Evolutionary conservation across 768 basidiomycete species (phyloP), one percentile per base, ranked within the genome.

Genomic region (Sistotremastrum niveocremeum): DNA sequence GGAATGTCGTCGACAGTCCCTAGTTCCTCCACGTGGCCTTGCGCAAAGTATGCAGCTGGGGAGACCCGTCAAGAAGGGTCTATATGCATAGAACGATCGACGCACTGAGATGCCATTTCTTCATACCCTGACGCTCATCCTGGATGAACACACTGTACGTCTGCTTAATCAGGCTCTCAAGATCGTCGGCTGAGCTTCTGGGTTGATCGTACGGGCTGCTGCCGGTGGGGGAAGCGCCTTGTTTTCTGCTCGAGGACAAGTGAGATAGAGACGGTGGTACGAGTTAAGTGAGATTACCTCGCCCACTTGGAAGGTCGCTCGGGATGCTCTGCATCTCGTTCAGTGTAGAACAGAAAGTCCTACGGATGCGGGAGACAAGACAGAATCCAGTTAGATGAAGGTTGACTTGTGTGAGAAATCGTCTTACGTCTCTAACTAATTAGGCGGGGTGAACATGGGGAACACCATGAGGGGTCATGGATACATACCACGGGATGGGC

Each of bases 71-170:
- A 20, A 20, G 20, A 20, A 20, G 20, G 20, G 20, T 20, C 20
- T 20, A 20, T 20, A 20, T 20, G 20, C 20, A 20, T 20, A 20
- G 20, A 20, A 20, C 20, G 20, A 32, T n/a, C 1, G 37, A 63
- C 79, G 44, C 59, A 84, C 84, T 85, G 33, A 87, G 68, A 53
- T 87, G 84, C 84, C 84, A 86, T 54, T 87, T 87, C 51, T 79
- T 70, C 47, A 73, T 72, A n/a, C 81, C 82, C 46, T 67, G 62
- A 34, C 60, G 57, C 12, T 70, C 54, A 2, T 75, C 79, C n/a
- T 80, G 71, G 35, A 84, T 79, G 53, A 71, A 82, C 31, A 83
- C 83, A 6, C 82, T 84, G 57, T 84, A 87, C 0, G 84, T 86
- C 58, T 87, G 84, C 56, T 86, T 86, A 47, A 83, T 71, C 31